Evolutionary conservation across 2,329 filamentous ascomycete genomes (phyloP), one percentile per base, ranked within the genome.

Genomic region (Cladorrhinum sp.): DNA sequence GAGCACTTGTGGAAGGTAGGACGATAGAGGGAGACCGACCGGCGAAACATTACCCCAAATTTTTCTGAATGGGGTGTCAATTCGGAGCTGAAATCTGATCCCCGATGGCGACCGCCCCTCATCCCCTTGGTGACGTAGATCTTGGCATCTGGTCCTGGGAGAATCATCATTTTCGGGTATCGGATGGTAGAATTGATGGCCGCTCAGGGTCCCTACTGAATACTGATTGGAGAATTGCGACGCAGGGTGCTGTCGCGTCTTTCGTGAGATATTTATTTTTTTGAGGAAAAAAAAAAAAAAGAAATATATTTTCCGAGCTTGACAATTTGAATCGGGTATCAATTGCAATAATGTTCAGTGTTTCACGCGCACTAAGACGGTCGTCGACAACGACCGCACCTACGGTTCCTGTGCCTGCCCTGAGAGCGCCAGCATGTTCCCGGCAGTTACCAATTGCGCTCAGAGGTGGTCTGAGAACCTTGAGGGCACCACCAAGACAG

Each of bases 391-490:
- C 41, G 18, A 9, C 41, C 18, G 5, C 8, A 45, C 7, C 41
- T 23, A 41, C 49, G 13, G 41, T 45, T 22, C 36, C 57, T 29
- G 45, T 57, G 50, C n/a, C 38, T 38, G 22, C 27, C 9, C 38
- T 32, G 10, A n/a, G 58, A 22, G 50, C 48, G 50, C 57, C 50
- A 36, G 51, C 50, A 12, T 55, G 55, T 50, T 32, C 50, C 27
- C 29, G 54, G 22, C 38, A 48, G 13, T 48, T 50, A 45, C 41
- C 51, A 45, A 58, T 22, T 45, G 22, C 32, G 32, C 52, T 55
- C 23, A 27, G 38, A 12, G 4, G 16, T 8, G 25, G 16, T 27
- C 12, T n/a, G 22, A 38, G 36, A 32, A 54, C 49, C 12, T 12
- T 32, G 20, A 49, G 20, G n/a, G 7, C 32, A 7, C n/a, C 52